Evolutionary conservation across 768 basidiomycete species (phyloP).

Genomic region (Leccinum uliginosum): DNA sequence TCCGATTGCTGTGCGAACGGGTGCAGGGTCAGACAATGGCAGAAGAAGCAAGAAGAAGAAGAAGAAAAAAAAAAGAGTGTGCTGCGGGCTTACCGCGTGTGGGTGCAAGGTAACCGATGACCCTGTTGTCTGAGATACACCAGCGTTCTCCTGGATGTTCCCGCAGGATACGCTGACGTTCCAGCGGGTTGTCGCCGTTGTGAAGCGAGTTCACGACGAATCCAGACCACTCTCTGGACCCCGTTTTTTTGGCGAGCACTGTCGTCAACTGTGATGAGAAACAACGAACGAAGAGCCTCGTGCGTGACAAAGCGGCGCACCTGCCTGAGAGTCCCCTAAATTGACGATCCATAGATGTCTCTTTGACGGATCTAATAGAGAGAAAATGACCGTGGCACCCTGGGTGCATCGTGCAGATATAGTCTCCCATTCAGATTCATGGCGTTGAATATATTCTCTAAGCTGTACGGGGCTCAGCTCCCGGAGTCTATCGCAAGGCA

Average conservation of each 20-base stretch:
- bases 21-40: conserved; percentile 13
- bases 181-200: conserved; percentile 28
- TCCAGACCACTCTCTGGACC: conserved; percentile 19
- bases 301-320: conserved; percentile 10
- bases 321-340: conserved; percentile 34
- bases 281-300: not conserved
- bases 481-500: conserved; percentile 35
- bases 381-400: conserved; percentile 31
- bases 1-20: conserved; percentile 28
- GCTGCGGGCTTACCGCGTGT: conserved; percentile 31
- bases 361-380: conserved; percentile 26
- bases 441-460: conserved; percentile 35
- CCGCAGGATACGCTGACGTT: conserved; percentile 24
- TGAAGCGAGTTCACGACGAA: conserved; percentile 26
- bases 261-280: conserved; percentile 1
- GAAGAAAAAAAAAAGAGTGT: not conserved
- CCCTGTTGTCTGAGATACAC: conserved; percentile 30
- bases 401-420: conserved; percentile 32
- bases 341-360: conserved; percentile 32
- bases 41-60: not conserved
- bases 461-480: conserved; percentile 37
- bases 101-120: conserved; percentile 36
- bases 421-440: conserved; percentile 34
- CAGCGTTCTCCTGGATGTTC: conserved; percentile 30
- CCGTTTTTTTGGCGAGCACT: conserved; percentile 23